A percentile compares a stretch with the other conserved stretches of the same genome.
Evolutionary conservation across 768 basidiomycete genomes (phyloP).

Genomic region (Cystoderma amianthinum): DNA sequence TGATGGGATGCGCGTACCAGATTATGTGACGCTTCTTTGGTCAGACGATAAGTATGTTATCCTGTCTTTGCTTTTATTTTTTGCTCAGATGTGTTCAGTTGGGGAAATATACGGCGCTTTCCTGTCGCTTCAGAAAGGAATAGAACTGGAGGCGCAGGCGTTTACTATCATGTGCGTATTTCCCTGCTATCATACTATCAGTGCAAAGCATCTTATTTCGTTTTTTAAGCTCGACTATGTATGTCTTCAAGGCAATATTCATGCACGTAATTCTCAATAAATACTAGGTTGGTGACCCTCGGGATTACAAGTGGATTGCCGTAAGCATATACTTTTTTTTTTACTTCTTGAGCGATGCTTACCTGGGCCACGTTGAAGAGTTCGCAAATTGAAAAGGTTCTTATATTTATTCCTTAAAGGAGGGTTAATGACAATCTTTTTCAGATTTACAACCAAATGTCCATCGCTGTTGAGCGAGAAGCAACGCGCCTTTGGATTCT

Average conservation of each 20-base stretch:
- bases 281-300: conserved; percentile 58
- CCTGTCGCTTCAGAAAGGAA: conserved; percentile 46
- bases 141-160: conserved; percentile 61
- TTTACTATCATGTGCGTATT: conserved; percentile 55
- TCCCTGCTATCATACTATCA: too few relatives aligned
- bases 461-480: conserved; percentile 51
- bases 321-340: conserved; percentile 19
- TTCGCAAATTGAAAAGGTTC: conserved; percentile 45
- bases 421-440: too few relatives aligned
- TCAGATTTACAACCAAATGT: conserved; percentile 64
- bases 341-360: background rate
- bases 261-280: conserved; percentile 1
- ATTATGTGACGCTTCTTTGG: conserved; percentile 64
- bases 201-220: too few relatives aligned
- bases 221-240: conserved; percentile 53
- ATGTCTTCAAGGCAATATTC: conserved; percentile 2
- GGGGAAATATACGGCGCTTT: conserved; percentile 64
- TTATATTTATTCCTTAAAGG: too few relatives aligned
- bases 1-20: conserved; percentile 51
- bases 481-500: conserved; percentile 62
- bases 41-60: conserved; percentile 59
- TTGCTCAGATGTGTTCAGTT: conserved; percentile 27
- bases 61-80: background rate
- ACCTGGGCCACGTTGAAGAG: conserved; percentile 23
- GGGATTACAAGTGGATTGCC: conserved; percentile 70